phyloP scores from a whole-genome alignment of 2,329 filamentous ascomycete genomes.

The Venturia effusa region DNA sequence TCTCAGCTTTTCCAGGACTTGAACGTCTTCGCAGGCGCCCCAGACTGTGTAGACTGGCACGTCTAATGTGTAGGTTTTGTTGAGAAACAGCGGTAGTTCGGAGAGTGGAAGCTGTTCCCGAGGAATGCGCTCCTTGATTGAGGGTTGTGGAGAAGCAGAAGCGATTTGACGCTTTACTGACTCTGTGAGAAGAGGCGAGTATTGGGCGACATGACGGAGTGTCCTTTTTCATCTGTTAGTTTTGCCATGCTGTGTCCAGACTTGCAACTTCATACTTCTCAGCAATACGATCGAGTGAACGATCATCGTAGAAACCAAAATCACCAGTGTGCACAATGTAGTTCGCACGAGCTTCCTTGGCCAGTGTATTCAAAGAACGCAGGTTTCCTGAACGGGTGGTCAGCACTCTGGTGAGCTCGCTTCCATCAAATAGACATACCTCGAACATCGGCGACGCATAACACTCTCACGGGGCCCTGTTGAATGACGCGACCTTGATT shows the following conservation, averaged over 20 bases:
- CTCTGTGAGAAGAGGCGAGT: conserved; percentile 87
- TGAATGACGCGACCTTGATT: conserved; percentile 43
- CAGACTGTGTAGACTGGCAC: conserved; percentile 98
- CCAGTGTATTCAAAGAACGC: conserved; percentile 89
- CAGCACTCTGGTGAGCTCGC: background rate
- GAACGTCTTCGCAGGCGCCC: conserved; percentile 97
- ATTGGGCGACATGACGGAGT: conserved; percentile 95
- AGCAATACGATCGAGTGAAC: conserved; percentile 89
- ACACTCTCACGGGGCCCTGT: conserved; percentile 35
- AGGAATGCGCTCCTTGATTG: conserved; percentile 74
- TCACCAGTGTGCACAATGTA: conserved; percentile 98
- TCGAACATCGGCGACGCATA: conserved; percentile 43
- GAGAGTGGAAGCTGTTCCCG: conserved; percentile 80
- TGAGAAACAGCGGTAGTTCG: conserved; percentile 80
- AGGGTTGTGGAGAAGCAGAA: conserved; percentile 52
- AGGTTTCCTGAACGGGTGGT: conserved; percentile 62
- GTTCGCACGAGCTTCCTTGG: conserved; percentile 86
- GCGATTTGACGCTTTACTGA: conserved; percentile 56
- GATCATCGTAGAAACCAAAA: conserved; percentile 97
- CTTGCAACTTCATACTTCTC: conserved; percentile 61
- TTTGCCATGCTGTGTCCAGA: conserved; percentile 11
- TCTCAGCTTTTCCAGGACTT: conserved; percentile 92
- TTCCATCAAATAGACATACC: conserved; percentile 23
- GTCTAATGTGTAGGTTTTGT: conserved; percentile 80
- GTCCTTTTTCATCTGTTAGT: conserved; percentile 48